These are phyloP conservation scores for Carallia brachiata DNA, from an alignment of 345 rosid species.

Conservation along the genomic window DNA sequence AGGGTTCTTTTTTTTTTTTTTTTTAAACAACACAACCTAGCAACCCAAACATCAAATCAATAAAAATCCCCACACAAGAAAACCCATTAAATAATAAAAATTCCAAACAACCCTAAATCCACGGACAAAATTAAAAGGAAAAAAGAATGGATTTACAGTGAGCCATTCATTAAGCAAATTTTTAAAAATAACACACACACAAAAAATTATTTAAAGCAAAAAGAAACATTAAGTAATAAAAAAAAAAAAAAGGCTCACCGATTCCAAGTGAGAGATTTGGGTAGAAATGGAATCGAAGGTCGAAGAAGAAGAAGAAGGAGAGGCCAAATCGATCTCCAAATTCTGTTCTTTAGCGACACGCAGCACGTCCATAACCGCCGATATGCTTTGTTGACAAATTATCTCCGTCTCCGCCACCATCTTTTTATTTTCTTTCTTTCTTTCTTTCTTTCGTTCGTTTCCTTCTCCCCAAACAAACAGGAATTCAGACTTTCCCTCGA, in stretches of 20 bases:
- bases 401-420: slow-evolving; percentile 43
- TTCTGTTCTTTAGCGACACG: slow-evolving; percentile 23
- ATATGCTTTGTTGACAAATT: slow-evolving; percentile 20
- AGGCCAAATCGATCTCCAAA: slow-evolving; percentile 28
- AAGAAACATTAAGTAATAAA: not conserved
- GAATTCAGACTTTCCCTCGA: too few species aligned
- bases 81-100: not conserved
- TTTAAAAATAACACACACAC: not conserved
- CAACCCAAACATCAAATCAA: not conserved
- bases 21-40: too few species aligned
- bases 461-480: not conserved
- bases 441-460: not conserved
- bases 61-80: not conserved
- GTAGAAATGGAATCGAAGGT: slow-evolving; percentile 38
- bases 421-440: too few species aligned
- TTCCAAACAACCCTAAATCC: too few species aligned
- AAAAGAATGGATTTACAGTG: too few species aligned
- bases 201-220: not conserved
- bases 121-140: not conserved
- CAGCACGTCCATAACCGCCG: slow-evolving; percentile 30
- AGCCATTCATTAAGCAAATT: not conserved
- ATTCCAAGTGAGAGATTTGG: slow-evolving; percentile 41
- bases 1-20: too few species aligned
- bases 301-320: slow-evolving; percentile 29
- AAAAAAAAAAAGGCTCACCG: slow-evolving; percentile 32